These are phyloP conservation scores for Capniomyces stellatus DNA, from an alignment of 371 early-diverging fungal genomes.

Conservation along the genomic window DNA sequence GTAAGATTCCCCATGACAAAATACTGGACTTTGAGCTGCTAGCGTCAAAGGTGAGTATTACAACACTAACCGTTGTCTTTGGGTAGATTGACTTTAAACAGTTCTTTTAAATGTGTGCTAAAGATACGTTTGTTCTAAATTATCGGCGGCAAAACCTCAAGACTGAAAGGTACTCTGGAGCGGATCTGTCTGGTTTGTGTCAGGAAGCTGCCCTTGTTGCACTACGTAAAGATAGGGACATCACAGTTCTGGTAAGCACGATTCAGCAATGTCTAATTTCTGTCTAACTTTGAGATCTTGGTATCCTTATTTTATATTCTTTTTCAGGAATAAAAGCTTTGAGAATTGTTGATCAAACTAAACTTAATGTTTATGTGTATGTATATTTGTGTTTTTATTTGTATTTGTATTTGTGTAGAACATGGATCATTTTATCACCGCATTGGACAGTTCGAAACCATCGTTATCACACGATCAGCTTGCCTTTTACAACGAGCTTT, in stretches of 20 bases:
- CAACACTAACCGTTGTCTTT: no score
- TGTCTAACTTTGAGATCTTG: no score
- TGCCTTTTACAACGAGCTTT: not conserved
- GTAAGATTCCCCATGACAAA: constrained; percentile 51
- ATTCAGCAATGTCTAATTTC: not conserved
- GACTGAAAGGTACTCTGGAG: constrained; percentile 87
- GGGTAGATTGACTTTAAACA: no score
- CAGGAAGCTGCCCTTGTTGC: constrained; percentile 90
- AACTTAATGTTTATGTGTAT: no score
- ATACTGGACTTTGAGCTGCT: no score
- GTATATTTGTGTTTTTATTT: not conserved
- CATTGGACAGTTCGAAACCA: constrained; percentile 27
- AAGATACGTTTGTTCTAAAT: no score
- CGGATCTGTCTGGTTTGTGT: constrained; percentile 89
- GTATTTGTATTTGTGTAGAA: constrained; percentile 8
- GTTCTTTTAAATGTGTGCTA: no score
- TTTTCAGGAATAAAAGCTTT: no score
- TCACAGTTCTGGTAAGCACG: constrained; percentile 25
- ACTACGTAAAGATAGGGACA: constrained; percentile 32
- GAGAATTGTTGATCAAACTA: no score
- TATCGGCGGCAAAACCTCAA: no score
- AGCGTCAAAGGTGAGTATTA: no score
- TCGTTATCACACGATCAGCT: constrained; percentile 16
- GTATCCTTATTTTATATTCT: no score
- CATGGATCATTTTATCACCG: constrained; percentile 26